Evolutionary conservation across 169 alveolate genomes (phyloP).

Genomic region (Plasmodium falciparum): DNA sequence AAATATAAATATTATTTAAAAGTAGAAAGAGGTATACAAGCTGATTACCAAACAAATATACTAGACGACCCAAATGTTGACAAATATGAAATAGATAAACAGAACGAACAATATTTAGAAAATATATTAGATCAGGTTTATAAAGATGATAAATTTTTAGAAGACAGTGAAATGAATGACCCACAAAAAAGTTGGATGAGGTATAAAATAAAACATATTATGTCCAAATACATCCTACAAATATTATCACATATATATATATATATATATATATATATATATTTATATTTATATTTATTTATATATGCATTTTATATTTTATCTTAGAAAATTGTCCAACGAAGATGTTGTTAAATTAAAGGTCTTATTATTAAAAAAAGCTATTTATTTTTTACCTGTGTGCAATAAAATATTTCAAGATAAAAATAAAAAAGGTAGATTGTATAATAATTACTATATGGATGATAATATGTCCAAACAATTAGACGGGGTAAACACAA

Average conservation of each 20-base stretch:
- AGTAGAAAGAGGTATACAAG: conserved; percentile 38
- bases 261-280: conserved; percentile 1
- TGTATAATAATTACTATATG: conserved; percentile 61
- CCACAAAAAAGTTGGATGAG: conserved; percentile 57
- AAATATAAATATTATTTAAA: conserved; percentile 57
- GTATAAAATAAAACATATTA: conserved; percentile 3
- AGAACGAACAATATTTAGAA: conserved; percentile 47
- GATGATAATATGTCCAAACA: conserved; percentile 70
- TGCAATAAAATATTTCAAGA: conserved; percentile 74
- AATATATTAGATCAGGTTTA: conserved; percentile 53
- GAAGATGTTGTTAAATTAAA: conserved; percentile 58
- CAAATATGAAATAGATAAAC: conserved; percentile 27
- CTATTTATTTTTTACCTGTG: conserved; percentile 60
- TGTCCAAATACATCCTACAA: neutral
- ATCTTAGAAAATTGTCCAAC: conserved; percentile 31
- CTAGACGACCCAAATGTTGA: conserved; percentile 40
- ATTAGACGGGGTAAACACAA: conserved; percentile 46
- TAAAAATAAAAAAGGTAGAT: conserved; percentile 52
- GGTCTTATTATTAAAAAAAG: conserved; percentile 55
- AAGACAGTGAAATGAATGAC: conserved; percentile 29
- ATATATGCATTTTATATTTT: neutral
- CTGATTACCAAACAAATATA: conserved; percentile 40
- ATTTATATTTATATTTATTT: neutral
- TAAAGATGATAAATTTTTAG: conserved; percentile 21
- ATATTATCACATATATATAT: neutral